Conservation (phyloP, 2,329 filamentous ascomycete genomes). For the Cytospora mali region DNA sequence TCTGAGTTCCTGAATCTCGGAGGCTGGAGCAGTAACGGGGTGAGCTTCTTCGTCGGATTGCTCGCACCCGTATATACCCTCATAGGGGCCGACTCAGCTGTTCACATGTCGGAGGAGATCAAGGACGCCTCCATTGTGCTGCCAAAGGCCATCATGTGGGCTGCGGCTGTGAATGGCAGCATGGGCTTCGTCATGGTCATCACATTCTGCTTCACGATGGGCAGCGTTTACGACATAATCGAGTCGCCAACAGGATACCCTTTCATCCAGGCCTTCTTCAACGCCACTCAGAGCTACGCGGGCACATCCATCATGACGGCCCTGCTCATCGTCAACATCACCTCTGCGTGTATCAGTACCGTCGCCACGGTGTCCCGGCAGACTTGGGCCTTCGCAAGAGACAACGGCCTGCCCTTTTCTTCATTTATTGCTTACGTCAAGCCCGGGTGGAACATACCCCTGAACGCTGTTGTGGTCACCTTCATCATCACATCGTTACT, state of each 20-base stretch:
- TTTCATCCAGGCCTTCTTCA: slow-evolving; percentile 61
- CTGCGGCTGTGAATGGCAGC: slow-evolving; percentile 39
- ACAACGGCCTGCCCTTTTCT: slow-evolving; percentile 46
- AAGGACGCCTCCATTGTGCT: slow-evolving; percentile 39
- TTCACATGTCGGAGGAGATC: slow-evolving; percentile 45
- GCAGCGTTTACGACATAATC: slow-evolving; percentile 33
- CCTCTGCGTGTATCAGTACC: slow-evolving; percentile 53
- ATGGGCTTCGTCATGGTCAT: slow-evolving; percentile 43
- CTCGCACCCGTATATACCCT: slow-evolving; percentile 44
- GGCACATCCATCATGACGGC: slow-evolving; percentile 53
- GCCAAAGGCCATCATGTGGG: slow-evolving; percentile 42
- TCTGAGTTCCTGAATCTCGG: slow-evolving; percentile 50
- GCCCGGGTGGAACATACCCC: slow-evolving; percentile 26
- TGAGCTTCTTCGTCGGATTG: slow-evolving; percentile 51
- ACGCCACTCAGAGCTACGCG: slow-evolving; percentile 50
- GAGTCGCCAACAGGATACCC: slow-evolving; percentile 53
- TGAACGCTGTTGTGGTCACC: slow-evolving; percentile 15
- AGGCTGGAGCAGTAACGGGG: slow-evolving; percentile 48
- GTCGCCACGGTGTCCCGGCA: slow-evolving; percentile 61
- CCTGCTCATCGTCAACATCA: slow-evolving; percentile 52
- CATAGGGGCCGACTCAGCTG: slow-evolving; percentile 40
- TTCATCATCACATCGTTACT: slow-evolving; percentile 6
- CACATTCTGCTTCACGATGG: slow-evolving; percentile 42
- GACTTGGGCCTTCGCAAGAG: slow-evolving; percentile 56
- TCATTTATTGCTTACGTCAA: slow-evolving; percentile 43